Percentiles rank a stretch among this genome's conserved stretches.
Evolutionary conservation across 164 flowering plant species (phyloP).

Genomic region (Warburgia ugandensis): DNA sequence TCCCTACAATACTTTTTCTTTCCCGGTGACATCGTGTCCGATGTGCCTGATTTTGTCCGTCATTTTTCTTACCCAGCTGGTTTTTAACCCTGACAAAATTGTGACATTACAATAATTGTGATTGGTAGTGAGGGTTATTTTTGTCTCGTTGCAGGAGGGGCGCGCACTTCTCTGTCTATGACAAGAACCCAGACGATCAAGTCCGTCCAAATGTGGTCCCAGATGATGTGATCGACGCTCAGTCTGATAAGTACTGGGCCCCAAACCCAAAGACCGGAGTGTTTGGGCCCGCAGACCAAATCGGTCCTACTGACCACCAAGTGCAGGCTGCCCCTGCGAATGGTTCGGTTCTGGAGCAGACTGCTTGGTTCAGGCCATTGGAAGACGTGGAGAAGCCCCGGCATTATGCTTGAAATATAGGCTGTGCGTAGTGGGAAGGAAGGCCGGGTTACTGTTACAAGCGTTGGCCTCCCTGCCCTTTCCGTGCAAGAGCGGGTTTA

Average conservation of each 20-base stretch:
- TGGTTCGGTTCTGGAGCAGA: slow-evolving; percentile 60
- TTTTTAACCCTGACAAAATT: background rate
- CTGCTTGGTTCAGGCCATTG: slow-evolving; percentile 74
- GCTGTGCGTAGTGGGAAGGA: too few relatives aligned
- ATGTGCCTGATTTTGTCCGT: background rate
- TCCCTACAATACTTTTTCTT: too few relatives aligned
- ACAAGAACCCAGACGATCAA: slow-evolving; percentile 79
- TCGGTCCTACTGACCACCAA: slow-evolving; percentile 11
- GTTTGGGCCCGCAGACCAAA: slow-evolving; percentile 57
- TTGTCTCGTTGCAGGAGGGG: slow-evolving; percentile 31
- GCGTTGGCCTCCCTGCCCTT: too few relatives aligned
- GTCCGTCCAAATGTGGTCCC: slow-evolving; percentile 40
- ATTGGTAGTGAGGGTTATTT: background rate
- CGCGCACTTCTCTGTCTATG: slow-evolving; percentile 47
- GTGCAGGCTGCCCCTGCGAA: slow-evolving; percentile 6
- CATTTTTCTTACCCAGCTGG: too few relatives aligned
- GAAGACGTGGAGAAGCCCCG: slow-evolving; percentile 71
- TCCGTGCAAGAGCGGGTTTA: too few relatives aligned
- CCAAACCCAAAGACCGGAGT: slow-evolving; percentile 81
- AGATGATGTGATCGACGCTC: slow-evolving; percentile 45
- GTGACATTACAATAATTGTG: background rate
- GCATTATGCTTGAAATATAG: background rate
- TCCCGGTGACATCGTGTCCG: background rate
- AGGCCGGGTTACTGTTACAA: too few relatives aligned
- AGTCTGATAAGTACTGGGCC: slow-evolving; percentile 70